A percentile compares a stretch with the other conserved stretches of the same genome.
Evolutionary conservation across 163 green algal species (phyloP).

Genomic region (Chlamydomonas reinhardtii): DNA sequence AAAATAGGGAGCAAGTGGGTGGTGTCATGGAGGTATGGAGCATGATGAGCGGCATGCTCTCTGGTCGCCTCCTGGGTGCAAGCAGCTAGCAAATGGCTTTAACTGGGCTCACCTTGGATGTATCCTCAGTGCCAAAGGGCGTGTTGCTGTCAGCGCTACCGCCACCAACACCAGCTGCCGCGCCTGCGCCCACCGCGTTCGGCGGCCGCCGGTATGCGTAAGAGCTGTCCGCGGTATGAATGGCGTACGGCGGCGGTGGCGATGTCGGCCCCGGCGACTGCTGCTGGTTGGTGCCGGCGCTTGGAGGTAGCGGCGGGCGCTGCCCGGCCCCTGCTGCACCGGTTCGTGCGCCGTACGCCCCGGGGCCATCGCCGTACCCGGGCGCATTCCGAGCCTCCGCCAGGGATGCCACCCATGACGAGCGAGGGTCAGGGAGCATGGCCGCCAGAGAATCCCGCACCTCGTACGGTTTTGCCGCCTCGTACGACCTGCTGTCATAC

Average conservation of each 20-base stretch:
- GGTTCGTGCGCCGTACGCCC: not conserved
- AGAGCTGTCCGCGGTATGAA: not conserved
- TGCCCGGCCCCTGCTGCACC: too few relatives aligned
- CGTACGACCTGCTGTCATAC: not conserved
- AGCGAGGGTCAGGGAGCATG: not conserved
- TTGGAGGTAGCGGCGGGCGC: too few relatives aligned
- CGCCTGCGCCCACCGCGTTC: constrained; percentile 24
- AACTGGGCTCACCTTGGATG: constrained; percentile 1
- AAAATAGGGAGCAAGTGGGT: too few relatives aligned
- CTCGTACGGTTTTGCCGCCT: not conserved
- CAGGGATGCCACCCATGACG: not conserved
- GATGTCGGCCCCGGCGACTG: not conserved
- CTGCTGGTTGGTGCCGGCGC: not conserved
- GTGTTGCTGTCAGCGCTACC: not conserved
- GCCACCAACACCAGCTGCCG: not conserved
- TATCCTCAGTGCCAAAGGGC: constrained; percentile 36
- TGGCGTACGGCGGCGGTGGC: constrained; percentile 33
- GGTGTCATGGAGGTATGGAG: too few relatives aligned
- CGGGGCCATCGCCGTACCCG: not conserved
- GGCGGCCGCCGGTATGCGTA: constrained; percentile 29
- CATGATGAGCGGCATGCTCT: too few relatives aligned
- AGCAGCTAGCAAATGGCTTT: not conserved
- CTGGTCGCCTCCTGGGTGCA: too few relatives aligned
- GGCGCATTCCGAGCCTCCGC: not conserved
- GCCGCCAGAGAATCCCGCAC: constrained; percentile 1